phyloP scores from a whole-genome alignment of 257 asterid species.

The Echium plantagineum region DNA sequence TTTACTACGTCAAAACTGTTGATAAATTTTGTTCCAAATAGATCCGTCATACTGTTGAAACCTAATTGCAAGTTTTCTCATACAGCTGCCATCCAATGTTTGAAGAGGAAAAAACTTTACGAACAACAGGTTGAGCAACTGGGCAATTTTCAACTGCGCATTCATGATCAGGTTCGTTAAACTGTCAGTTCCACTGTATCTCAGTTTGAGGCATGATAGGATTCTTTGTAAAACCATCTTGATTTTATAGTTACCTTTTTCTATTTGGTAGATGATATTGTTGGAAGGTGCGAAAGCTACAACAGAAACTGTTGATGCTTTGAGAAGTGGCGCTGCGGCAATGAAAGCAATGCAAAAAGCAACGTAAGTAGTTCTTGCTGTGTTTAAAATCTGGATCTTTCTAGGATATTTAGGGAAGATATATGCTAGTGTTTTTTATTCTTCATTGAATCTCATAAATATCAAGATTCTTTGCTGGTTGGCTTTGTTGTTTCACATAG shows the following conservation, averaged over 20 bases:
- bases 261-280: slow-evolving; percentile 57
- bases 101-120: slow-evolving; percentile 72
- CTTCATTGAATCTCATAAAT: neutral
- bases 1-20: neutral
- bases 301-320: slow-evolving; percentile 81
- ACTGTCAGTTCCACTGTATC: neutral
- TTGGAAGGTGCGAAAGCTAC: slow-evolving; percentile 86
- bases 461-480: neutral
- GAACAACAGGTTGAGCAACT: slow-evolving; percentile 78
- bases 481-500: neutral
- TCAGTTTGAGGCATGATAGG: neutral
- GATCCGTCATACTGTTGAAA: neutral
- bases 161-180: slow-evolving; percentile 65
- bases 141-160: slow-evolving; percentile 76
- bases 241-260: neutral
- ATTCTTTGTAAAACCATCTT: neutral
- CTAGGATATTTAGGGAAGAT: neutral
- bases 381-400: neutral
- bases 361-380: slow-evolving; percentile 32
- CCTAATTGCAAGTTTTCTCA: neutral
- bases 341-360: slow-evolving; percentile 93
- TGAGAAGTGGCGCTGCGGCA: slow-evolving; percentile 82
- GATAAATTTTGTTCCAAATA: neutral
- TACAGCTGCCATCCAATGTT: slow-evolving; percentile 83
- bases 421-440: neutral